Conservation (phyloP, 2,329 filamentous ascomycete genomes). For the Fusarium sp. region DNA sequence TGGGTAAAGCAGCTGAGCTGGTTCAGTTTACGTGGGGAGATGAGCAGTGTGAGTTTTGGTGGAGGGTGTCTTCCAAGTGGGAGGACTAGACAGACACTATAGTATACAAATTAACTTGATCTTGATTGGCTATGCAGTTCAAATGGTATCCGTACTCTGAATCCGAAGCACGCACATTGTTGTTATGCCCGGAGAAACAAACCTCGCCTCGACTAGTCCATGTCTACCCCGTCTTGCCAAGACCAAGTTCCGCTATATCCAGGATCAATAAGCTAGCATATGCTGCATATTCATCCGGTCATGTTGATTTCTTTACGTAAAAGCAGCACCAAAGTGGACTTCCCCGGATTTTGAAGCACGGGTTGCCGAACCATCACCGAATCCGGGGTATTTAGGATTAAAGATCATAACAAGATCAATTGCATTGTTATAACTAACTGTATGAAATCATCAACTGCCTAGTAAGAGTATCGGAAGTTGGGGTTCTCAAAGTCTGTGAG, state of each 20-base stretch:
- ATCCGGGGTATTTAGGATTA: conserved; percentile 5
- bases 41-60: conserved; percentile 63
- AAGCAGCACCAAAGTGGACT: neutral
- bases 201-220: neutral
- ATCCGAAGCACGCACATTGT: no score
- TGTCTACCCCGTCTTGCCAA: conserved; percentile 14
- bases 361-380: conserved; percentile 2
- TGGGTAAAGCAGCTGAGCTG: conserved; percentile 57
- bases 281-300: neutral
- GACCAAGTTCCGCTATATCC: neutral
- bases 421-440: neutral
- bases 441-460: conserved; percentile 29
- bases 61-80: conserved; percentile 50
- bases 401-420: conserved; percentile 15
- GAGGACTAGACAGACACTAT: conserved; percentile 41
- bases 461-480: conserved; percentile 48
- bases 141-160: no score
- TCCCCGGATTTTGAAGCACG: conserved; percentile 19
- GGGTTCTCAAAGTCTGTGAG: conserved; percentile 49
- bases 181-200: neutral
- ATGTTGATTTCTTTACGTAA: conserved; percentile 37
- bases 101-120: neutral
- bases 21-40: conserved; percentile 57
- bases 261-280: neutral
- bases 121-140: accelerated